Conservation (phyloP, 352 stramenopile species). For the Phytophthora colocasiae region DNA sequence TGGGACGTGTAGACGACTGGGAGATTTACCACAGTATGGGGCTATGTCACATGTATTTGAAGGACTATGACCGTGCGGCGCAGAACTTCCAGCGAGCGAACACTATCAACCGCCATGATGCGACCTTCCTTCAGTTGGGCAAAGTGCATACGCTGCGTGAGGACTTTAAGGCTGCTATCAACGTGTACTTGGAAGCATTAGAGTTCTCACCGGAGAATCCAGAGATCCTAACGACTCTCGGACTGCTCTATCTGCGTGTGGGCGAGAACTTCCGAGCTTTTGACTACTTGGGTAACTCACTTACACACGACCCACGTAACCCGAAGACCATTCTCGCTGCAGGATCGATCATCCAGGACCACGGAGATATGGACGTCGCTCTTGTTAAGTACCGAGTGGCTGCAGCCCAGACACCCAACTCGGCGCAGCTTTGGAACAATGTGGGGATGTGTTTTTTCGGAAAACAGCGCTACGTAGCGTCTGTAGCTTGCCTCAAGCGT, state of each 20-base stretch:
- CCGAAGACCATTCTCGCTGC: slow-evolving; percentile 93
- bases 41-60: slow-evolving; percentile 92
- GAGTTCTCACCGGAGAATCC: slow-evolving; percentile 95
- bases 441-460: slow-evolving; percentile 97
- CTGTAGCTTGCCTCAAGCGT: slow-evolving; percentile 92
- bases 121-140: slow-evolving; percentile 92
- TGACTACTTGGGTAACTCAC: slow-evolving; percentile 93
- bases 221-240: slow-evolving; percentile 92
- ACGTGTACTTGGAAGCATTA: slow-evolving; percentile 91
- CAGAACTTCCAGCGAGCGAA: slow-evolving; percentile 93
- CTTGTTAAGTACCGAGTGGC: slow-evolving; percentile 95
- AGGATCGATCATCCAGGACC: slow-evolving; percentile 94
- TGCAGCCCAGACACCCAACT: slow-evolving; percentile 92
- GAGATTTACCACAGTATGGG: slow-evolving; percentile 94
- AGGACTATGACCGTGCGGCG: slow-evolving; percentile 90
- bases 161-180: slow-evolving; percentile 88
- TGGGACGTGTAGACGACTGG: slow-evolving; percentile 89
- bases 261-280: slow-evolving; percentile 93
- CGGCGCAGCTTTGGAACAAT: slow-evolving; percentile 95
- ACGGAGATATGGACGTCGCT: slow-evolving; percentile 94
- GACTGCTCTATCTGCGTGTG: slow-evolving; percentile 90
- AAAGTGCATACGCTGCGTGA: slow-evolving; percentile 88
- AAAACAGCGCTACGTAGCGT: slow-evolving; percentile 88
- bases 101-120: slow-evolving; percentile 91
- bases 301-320: slow-evolving; percentile 92